Base-by-base conservation (phyloP, 257 asterid species). In the Solanum paucissectum region DNA sequence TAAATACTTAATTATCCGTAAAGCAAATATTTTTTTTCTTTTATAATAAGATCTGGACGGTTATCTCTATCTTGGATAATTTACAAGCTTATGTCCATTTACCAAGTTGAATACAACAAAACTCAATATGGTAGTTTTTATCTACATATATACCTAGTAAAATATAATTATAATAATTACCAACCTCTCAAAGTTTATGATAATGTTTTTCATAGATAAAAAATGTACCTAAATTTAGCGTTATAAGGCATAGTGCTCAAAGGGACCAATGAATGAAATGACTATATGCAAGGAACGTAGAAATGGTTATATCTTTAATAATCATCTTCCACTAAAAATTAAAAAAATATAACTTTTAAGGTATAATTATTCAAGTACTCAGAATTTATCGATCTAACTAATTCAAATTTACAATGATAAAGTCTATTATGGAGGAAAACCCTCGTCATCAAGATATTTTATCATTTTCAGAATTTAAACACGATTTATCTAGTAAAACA, bases 221-320 rank as follows among this genome's bases (percentile, higher is more conserved):
- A 36, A 79, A 38, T 79, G 25, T 79, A 79, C 66, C 86, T 82
- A 32, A 82, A 49, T 82, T 81, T 32, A 5, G 44, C 12, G 7
- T 82, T 49, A 79, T 16, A 49, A 82, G 29, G 69, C 85, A 49
- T 82, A 46, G 85, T 49, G 86, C 86, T 49, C 18, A 20, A 81
- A 29, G 68, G 64, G 85, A 29, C 68, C 85, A 46, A n/a, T 8
- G 42, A 49, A 10, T 9, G 7, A 49, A 49, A 82, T 82, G 86
- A 49, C 86, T 49, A 82, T 82, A 82, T 82, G 12, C 86, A 82
- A 49, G 69, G 86, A 29, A 82, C 25, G 20, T 6, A 49, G 29
- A 12, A 82, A 82, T 46, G 12, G 44, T 79, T 44, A 25, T 82
- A 18, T 82, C 68, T 82, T 82, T 10, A 13, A 82, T 34, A 82